Evolutionary conservation across 306 rosid genomes (phyloP).

Genomic region (Aeschynomene evenia): DNA sequence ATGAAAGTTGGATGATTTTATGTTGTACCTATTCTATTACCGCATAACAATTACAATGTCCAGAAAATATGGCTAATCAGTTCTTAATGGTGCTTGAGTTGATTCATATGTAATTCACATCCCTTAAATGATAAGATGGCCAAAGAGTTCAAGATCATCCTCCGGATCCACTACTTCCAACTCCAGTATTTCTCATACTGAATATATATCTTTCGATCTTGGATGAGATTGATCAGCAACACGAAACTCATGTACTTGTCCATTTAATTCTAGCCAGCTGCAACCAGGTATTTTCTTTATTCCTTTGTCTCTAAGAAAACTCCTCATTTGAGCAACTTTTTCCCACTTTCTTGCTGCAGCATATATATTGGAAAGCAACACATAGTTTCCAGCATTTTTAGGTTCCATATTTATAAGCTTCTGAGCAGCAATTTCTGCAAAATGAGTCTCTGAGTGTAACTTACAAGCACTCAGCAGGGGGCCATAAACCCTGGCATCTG

Average conservation of each 20-base stretch:
- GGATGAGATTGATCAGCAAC: conserved; percentile 76
- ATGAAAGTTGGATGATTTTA: no score
- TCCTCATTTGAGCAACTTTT: conserved; percentile 68
- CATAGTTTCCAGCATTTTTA: conserved; percentile 70
- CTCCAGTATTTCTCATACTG: conserved; percentile 47
- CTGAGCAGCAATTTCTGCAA: conserved; percentile 73
- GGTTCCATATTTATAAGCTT: conserved; percentile 75
- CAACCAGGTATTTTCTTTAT: conserved; percentile 68
- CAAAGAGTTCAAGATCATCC: conserved; percentile 26
- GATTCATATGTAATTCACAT: conserved; percentile 22
- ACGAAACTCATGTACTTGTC: conserved; percentile 59
- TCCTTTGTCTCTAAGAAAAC: conserved; percentile 61
- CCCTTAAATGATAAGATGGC: background rate
- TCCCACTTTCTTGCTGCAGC: conserved; percentile 88
- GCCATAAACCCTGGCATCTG: conserved; percentile 75
- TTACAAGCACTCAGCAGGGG: conserved; percentile 76
- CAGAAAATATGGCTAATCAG: background rate
- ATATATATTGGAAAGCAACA: conserved; percentile 72
- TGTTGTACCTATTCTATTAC: no score
- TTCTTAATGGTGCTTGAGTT: background rate
- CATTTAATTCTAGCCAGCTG: conserved; percentile 77
- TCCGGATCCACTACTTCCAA: conserved; percentile 47
- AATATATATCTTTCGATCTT: conserved; percentile 53
- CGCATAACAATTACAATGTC: background rate
- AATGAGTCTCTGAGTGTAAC: conserved; percentile 50